Evolutionary conservation across 148 eudicot species (phyloP), one percentile per base, ranked within the genome.

Genomic region (Camellia granthamiana): DNA sequence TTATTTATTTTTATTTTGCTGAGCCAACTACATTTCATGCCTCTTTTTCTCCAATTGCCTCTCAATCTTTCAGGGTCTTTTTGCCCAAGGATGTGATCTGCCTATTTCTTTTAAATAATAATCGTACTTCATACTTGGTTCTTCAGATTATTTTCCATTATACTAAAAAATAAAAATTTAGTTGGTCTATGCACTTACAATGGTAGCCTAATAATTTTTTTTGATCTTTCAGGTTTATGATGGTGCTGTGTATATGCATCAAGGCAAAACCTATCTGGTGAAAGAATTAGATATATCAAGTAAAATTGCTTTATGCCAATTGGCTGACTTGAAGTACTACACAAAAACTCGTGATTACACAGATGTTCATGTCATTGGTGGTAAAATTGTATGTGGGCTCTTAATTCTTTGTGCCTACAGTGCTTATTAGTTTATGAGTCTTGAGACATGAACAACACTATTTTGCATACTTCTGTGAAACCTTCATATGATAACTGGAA

Each of bases 241-340:
- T 79, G 97, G 99, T 79, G 97, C 98, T 56, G 91, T 92, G 76
- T 96, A 92, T 84, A 87, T 96, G 98, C 90, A 96, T 85, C 99
- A 96, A 84, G 99, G 98, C 77, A 88, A 89, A 71, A 90, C 90
- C 69, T 96, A 91, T 88, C 88, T 96, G 67, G 98, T 96, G 72
- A 87, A 91, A 81, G 87, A 90, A 75, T 82, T 96, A 71, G 85
- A 94, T 83, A 68, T 90, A 80, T 84, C 90, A 67, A 87, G 77
- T 81, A 94, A 89, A 89, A 79, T 86, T 81, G 99, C 99, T 82
- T 76, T 88, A 82, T 94, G 98, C 89, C 95, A 88, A 81, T 85
- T 84, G 83, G 98, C 98, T 43, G 97, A 94, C 82, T 79, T 96
- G 79, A 91, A 96, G 75, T 94, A 96, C 72, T 96, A 94, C 78